These are phyloP conservation scores for Jatropha multifida DNA, from an alignment of 441 rosid species.

Conservation along the genomic window DNA sequence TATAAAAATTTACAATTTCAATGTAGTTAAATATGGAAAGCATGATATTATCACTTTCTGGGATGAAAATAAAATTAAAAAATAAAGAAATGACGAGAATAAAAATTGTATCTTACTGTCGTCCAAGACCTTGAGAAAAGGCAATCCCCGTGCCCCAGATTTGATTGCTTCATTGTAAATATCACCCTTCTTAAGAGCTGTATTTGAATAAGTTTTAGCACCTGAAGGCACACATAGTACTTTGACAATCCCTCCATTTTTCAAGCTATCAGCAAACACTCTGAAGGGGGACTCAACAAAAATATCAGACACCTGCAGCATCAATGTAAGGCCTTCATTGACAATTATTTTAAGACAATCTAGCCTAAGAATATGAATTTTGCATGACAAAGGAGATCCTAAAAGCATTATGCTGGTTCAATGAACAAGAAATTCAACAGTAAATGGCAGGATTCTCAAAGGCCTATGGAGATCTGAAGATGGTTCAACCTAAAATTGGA, in stretches of 20 bases:
- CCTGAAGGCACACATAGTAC: conserved; percentile 78
- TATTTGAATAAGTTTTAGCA: conserved; percentile 72
- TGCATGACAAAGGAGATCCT: not conserved
- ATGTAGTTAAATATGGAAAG: conserved; percentile 15
- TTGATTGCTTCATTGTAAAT: conserved; percentile 70
- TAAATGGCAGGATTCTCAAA: not conserved
- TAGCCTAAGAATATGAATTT: not conserved
- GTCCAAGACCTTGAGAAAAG: conserved; percentile 85
- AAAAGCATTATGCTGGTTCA: not conserved
- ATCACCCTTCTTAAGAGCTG: conserved; percentile 92
- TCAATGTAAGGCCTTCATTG: conserved; percentile 4
- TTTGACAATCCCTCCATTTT: conserved; percentile 74
- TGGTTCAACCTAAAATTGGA: not conserved
- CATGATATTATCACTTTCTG: not conserved
- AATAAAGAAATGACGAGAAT: conserved; percentile 4
- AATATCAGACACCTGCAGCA: conserved; percentile 77
- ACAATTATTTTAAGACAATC: not conserved
- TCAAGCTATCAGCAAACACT: conserved; percentile 70
- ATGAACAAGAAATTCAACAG: not conserved
- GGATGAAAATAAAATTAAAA: not conserved
- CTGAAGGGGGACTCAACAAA: conserved; percentile 65
- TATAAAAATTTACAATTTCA: conserved; percentile 27
- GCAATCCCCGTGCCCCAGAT: conserved; percentile 95
- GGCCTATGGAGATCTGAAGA: not conserved
- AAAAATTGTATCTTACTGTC: conserved; percentile 50